Conservation (phyloP, 1,284 basidiomycete genomes). For the Leccinum pseudoinsigne region DNA sequence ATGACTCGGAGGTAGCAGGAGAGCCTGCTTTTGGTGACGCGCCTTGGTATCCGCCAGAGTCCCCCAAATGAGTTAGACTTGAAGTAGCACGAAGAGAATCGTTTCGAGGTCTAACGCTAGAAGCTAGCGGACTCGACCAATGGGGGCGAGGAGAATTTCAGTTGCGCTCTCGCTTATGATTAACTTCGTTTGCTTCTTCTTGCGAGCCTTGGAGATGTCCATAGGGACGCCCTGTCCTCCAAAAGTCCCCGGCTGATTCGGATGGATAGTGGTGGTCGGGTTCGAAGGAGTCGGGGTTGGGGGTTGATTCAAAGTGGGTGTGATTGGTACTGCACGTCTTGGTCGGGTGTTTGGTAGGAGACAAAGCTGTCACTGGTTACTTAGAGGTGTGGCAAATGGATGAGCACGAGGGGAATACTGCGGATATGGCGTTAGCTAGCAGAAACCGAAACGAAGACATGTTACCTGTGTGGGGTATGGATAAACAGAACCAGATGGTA, state of each 20-base stretch:
- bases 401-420: conserved; percentile 62
- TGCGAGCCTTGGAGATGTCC: conserved; percentile 5
- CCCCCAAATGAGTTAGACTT: conserved; percentile 17
- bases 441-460: conserved; percentile 11
- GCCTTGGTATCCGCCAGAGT: conserved; percentile 14
- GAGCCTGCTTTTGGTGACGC: conserved; percentile 5
- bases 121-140: conserved; percentile 38
- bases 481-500: conserved; percentile 63
- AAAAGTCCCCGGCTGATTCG: too few species aligned
- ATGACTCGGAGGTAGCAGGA: neutral
- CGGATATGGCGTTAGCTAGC: conserved; percentile 7
- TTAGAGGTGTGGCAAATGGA: conserved; percentile 44
- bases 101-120: conserved; percentile 8
- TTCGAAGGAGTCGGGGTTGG: too few species aligned
- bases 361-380: conserved; percentile 84
- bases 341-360: conserved; percentile 80
- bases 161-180: conserved; percentile 51
- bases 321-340: conserved; percentile 39
- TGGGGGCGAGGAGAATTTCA: conserved; percentile 59
- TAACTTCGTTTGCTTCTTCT: conserved; percentile 38
- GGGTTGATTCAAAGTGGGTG: too few species aligned
- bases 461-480: conserved; percentile 52
- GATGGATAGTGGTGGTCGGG: too few species aligned
- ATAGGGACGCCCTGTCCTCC: too few species aligned
- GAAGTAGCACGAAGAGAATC: conserved; percentile 20